Conservation (phyloP, 768 basidiomycete genomes). For the Lentinula guzmanii region DNA sequence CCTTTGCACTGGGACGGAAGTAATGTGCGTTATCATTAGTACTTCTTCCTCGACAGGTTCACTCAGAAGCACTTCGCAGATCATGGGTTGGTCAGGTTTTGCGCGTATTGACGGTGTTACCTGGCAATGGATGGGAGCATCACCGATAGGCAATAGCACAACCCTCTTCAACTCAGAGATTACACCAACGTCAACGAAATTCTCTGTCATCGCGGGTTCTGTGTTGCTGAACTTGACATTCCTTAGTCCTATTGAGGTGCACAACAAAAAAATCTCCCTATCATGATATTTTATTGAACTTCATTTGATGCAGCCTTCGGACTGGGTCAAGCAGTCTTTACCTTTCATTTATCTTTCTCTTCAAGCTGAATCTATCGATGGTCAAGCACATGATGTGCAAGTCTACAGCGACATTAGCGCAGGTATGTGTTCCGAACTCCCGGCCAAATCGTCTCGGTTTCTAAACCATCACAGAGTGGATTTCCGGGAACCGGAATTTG, state of each 20-base stretch:
- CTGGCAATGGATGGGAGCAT: constrained; percentile 9
- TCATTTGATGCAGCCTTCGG: constrained; percentile 4
- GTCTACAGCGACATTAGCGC: constrained; percentile 22
- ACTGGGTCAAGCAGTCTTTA: constrained; percentile 21
- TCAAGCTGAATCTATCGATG: constrained; percentile 16
- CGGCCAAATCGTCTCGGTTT: not conserved
- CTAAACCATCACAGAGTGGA: constrained; percentile 6
- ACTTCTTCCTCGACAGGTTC: not conserved
- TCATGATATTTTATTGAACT: not conserved
- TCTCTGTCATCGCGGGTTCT: constrained; percentile 44
- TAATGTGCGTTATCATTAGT: not conserved
- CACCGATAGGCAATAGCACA: constrained; percentile 4
- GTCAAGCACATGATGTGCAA: constrained; percentile 17
- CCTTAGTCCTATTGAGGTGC: constrained; percentile 28
- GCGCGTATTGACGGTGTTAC: constrained; percentile 9
- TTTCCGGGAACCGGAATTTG: not conserved
- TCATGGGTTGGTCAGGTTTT: constrained; percentile 10
- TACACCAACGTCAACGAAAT: constrained; percentile 20
- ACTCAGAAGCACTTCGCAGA: not conserved
- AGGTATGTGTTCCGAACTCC: constrained; percentile 13
- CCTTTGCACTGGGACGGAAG: constrained; percentile 11
- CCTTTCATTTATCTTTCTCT: constrained; percentile 25
- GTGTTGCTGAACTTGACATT: constrained; percentile 46
- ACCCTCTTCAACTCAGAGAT: constrained; percentile 7
- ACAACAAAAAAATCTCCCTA: not conserved